Base-by-base conservation (phyloP, 2,329 filamentous ascomycete species). In the Periconia sp. region DNA sequence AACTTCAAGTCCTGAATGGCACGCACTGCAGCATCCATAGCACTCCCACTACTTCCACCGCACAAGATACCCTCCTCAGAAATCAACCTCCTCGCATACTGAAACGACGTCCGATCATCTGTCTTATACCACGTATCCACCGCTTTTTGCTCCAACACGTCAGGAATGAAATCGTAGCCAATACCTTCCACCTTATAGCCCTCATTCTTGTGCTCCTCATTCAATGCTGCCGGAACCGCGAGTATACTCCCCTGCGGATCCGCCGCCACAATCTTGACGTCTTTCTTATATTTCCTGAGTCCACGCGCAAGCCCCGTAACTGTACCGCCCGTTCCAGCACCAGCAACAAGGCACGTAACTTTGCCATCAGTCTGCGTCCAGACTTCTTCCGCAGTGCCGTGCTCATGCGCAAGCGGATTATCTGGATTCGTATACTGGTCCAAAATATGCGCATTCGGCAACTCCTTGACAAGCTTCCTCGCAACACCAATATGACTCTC, bases 41-140 rank as follows among this genome's bases (percentile, higher is more conserved):
- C 92, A 56, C 90, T 95, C 46, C 94, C 94, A 61, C 90, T 95
- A 68, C 89, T 95, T 30, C 94, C 94, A 59, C 94, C 94, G 15
- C 95, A 91, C 7, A 99, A 80, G 11, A 99, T 80, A 36, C 94
- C 94, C 73, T 99, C 94, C 70, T 99, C 94, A 12, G 90, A 81
- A 59, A 99, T 99, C 39, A 99, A 76, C 30, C 92, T 81, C 37
- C 95, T 82, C n/a, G 94, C 89, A 64, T 89, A 92, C 67, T 85
- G 80, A 74, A 99, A 99, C 2, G 92, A 92, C 67, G 96, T 88
- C 48, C 83, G 82, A 66, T 99, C 94, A 49, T 92, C 89, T 3
- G 94, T 99, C 83, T 99, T 99, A 78, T 96, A 97, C 94, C 94
- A 99, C 66, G 87, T 88, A 70, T 96, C 89, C 21, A 99, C 88